Evolutionary conservation across 2,329 filamentous ascomycete species (phyloP).

Genomic region (Elsinoe fawcettii): DNA sequence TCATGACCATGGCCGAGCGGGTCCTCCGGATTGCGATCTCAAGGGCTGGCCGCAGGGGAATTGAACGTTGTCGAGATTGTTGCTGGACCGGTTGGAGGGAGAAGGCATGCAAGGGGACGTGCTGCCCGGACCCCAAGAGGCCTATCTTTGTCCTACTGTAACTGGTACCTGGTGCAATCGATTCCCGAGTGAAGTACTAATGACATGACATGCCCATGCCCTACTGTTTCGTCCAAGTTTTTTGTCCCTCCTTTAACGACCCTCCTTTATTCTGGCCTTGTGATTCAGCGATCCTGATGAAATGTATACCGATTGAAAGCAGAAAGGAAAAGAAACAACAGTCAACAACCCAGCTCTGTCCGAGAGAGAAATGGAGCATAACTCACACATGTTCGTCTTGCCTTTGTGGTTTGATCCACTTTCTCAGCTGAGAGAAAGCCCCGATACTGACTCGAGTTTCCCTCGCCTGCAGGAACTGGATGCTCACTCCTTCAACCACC

Average conservation of each 20-base stretch:
- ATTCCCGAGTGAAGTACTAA: slow-evolving; percentile 3
- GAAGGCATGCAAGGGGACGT: slow-evolving; percentile 13
- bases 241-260: slow-evolving; percentile 1
- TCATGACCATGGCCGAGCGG: neutral
- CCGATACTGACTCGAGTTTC: slow-evolving; percentile 11
- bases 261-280: slow-evolving; percentile 1
- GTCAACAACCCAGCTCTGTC: neutral
- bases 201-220: slow-evolving; percentile 3
- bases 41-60: slow-evolving; percentile 9
- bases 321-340: neutral
- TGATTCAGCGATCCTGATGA: slow-evolving; percentile 3
- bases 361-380: slow-evolving; percentile 6
- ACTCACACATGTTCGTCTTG: slow-evolving; percentile 8
- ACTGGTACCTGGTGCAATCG: slow-evolving; percentile 2
- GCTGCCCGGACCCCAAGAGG: neutral
- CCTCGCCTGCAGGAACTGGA: slow-evolving; percentile 14
- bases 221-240: slow-evolving; percentile 11
- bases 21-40: neutral
- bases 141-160: slow-evolving; percentile 9
- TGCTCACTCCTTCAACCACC: slow-evolving; percentile 44
- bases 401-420: neutral
- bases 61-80: slow-evolving; percentile 14
- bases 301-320: slow-evolving; percentile 3
- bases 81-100: slow-evolving; percentile 14
- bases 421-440: slow-evolving; percentile 24